Percentiles rank a stretch among this genome's conserved stretches.
Conservation (phyloP, 1,284 basidiomycete genomes). For the Ceratobasidium sp. region DNA sequence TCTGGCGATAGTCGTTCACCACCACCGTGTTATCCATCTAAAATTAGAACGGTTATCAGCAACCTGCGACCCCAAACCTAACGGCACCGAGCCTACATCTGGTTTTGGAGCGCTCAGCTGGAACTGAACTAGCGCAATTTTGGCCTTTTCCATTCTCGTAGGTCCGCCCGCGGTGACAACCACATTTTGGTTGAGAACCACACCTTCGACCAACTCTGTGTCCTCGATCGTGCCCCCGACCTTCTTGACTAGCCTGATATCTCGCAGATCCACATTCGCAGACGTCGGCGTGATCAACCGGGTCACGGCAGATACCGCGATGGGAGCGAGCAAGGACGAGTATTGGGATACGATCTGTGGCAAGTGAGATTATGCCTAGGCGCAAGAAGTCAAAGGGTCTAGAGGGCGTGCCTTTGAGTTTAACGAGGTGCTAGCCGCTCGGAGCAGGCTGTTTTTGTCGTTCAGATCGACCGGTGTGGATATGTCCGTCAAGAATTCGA, state of each 20-base stretch:
- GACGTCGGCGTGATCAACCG: constrained; percentile 86
- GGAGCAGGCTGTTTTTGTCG: constrained; percentile 85
- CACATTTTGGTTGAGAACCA: constrained; percentile 96
- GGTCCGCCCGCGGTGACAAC: constrained; percentile 91
- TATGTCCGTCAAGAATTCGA: constrained; percentile 93
- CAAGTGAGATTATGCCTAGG: neutral
- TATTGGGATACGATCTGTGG: constrained; percentile 94
- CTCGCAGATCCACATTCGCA: constrained; percentile 93
- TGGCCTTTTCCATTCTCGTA: constrained; percentile 96
- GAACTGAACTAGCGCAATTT: constrained; percentile 99
- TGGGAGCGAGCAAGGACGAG: constrained; percentile 95
- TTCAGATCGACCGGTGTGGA: constrained; percentile 92
- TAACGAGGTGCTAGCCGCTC: constrained; percentile 93
- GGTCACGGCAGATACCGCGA: constrained; percentile 95
- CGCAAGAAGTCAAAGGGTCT: neutral
- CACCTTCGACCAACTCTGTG: constrained; percentile 95
- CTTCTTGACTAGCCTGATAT: constrained; percentile 97
- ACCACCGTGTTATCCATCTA: constrained; percentile 99
- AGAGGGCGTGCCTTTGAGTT: constrained; percentile 85
- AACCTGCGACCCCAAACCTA: neutral
- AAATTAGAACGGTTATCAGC: constrained; percentile 26
- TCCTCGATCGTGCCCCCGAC: constrained; percentile 99
- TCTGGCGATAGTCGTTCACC: constrained; percentile 99
- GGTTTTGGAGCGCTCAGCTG: constrained; percentile 98
- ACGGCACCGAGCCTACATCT: constrained; percentile 70